Base-by-base conservation (phyloP, 768 basidiomycete genomes). In the Podaxis sp. region DNA sequence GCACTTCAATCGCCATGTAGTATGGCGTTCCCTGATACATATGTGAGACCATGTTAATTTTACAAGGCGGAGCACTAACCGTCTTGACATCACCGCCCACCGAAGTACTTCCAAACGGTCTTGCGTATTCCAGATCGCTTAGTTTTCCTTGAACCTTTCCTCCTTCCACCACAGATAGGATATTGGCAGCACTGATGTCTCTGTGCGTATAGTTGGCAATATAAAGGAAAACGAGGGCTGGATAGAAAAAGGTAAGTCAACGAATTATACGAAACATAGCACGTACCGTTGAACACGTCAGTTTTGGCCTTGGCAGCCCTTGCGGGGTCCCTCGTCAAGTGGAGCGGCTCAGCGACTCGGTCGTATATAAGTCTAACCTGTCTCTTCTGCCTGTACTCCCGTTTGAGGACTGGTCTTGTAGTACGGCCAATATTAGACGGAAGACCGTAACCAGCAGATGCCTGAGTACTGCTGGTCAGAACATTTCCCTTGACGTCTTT, bases 201-300 rank as follows among this genome's bases (percentile, higher is more conserved):
- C 61, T 29, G 15, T 63, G 65, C 1, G 53, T 47, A 61, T 57
- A 66, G 11, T 53, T 43, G 27, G 61, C 61, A 33, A 62, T 54
- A 33, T 52, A 55, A 61, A 65, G 55, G 4, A 63, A 9, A 29
- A 49, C 29, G 11, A 65, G 57, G 3, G 57, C 57, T 65, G 33
- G 2, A 19, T 17, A 7, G 29, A 50, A 17, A 15, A 40, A 11
- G 13, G 40, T 12, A 29, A 12, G 12, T 4, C 41, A 13, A 12
- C 12, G 8, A 33, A 33, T 7, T 0, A 27, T 11, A 50, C 13
- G 12, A 7, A 13, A 3, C 19, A 3, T 4, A 3, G 24, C 8
- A n/a, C 2, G 15, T 33, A 49, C 41, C 46, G 36, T 50, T 24
- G 29, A 17, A 36, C 24, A 55, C 27, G 6, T 12, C 51, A 38